Conservation (phyloP, 305 asterid genomes). For the Ajuga reptans region DNA sequence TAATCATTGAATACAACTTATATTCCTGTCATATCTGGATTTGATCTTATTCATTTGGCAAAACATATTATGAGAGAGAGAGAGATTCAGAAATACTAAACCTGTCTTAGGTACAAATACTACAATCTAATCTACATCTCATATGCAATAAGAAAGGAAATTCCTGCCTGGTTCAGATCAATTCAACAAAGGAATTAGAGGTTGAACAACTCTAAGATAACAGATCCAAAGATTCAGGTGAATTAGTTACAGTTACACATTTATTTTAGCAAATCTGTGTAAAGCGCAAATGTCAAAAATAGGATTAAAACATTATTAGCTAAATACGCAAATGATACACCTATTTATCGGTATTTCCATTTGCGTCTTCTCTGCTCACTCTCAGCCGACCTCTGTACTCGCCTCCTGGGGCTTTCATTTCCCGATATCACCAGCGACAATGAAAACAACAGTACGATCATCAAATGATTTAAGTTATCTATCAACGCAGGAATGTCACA, state of each 20-base stretch:
- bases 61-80: not conserved
- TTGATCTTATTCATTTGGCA: not conserved
- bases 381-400: too few relatives aligned
- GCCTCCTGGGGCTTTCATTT: too few relatives aligned
- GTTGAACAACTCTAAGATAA: slow-evolving; percentile 24
- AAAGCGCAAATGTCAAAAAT: not conserved
- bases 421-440: too few relatives aligned
- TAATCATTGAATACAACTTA: not conserved
- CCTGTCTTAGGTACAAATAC: not conserved
- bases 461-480: too few relatives aligned
- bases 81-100: not conserved
- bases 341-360: too few relatives aligned
- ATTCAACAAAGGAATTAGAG: too few relatives aligned
- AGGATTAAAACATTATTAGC: not conserved
- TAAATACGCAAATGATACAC: too few relatives aligned
- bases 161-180: too few relatives aligned
- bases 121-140: not conserved
- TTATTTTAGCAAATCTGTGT: not conserved
- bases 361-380: too few relatives aligned
- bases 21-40: not conserved
- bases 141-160: too few relatives aligned
- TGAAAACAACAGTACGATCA: too few relatives aligned
- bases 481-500: too few relatives aligned
- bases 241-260: not conserved
- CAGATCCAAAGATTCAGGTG: slow-evolving; percentile 29